phyloP scores from a whole-genome alignment of 345 rosid genomes.

The Erodium maritimum region DNA sequence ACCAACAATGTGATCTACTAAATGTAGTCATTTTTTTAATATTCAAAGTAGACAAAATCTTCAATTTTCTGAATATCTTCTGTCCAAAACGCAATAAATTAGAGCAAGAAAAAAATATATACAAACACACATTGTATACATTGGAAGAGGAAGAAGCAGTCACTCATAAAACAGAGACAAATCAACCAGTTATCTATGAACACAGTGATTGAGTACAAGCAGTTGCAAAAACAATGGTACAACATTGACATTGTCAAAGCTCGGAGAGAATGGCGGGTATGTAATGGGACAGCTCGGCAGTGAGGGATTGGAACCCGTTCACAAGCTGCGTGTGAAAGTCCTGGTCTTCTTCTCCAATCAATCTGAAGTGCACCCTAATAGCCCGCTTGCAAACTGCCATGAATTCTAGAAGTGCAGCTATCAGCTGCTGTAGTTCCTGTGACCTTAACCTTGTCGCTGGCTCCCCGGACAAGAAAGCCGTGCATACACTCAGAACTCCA shows the following conservation, averaged over 20 bases:
- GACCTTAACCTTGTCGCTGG: constrained; percentile 94
- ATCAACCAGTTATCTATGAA: no score
- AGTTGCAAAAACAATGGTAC: no score
- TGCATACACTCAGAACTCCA: constrained; percentile 96
- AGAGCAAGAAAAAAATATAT: no score
- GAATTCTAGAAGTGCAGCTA: constrained; percentile 92
- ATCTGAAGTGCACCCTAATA: constrained; percentile 78
- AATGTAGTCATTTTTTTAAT: no score
- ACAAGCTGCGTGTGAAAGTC: constrained; percentile 99
- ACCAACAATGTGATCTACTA: no score
- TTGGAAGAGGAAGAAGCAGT: no score
- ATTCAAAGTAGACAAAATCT: no score
- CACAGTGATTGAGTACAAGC: no score
- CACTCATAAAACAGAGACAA: no score
- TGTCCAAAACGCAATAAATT: no score
- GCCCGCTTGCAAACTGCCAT: constrained; percentile 99
- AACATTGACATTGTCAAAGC: constrained; percentile 27
- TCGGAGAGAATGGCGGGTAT: constrained; percentile 97
- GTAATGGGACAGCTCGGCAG: constrained; percentile 93
- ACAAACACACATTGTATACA: no score
- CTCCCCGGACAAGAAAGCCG: constrained; percentile 95
- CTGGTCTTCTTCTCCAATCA: constrained; percentile 96
- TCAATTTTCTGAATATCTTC: no score
- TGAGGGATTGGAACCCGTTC: constrained; percentile 95
- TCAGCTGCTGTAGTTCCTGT: constrained; percentile 93